Conservation (phyloP, 371 early-diverging fungal genomes). For the Blakeslea trispora region DNA sequence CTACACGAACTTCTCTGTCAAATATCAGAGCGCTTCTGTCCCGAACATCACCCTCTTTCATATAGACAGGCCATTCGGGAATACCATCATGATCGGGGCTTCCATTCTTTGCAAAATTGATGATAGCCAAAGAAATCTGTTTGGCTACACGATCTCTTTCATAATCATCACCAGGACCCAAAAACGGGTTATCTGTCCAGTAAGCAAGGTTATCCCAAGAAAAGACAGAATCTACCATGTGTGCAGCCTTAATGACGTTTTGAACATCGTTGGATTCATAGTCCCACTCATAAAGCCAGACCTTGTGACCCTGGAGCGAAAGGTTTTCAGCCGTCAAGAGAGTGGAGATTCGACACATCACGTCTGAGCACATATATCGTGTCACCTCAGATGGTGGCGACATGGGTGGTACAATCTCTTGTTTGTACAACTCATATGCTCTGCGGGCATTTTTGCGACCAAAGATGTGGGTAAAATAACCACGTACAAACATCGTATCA, state of each 20-base stretch:
- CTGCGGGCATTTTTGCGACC: slow-evolving; percentile 26
- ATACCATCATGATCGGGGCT: slow-evolving; percentile 34
- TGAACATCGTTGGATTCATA: slow-evolving; percentile 40
- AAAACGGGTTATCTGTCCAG: slow-evolving; percentile 40
- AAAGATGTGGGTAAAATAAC: slow-evolving; percentile 42
- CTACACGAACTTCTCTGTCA: slow-evolving; percentile 30
- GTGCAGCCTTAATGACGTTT: slow-evolving; percentile 42
- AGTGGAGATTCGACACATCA: slow-evolving; percentile 37
- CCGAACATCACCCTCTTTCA: slow-evolving; percentile 3
- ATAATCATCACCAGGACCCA: slow-evolving; percentile 34
- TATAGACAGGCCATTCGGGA: slow-evolving; percentile 33
- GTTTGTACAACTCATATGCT: slow-evolving; percentile 38
- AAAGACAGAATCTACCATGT: slow-evolving; percentile 45
- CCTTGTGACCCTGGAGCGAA: slow-evolving; percentile 24
- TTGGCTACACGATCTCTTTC: slow-evolving; percentile 41
- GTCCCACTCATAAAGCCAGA: slow-evolving; percentile 40
- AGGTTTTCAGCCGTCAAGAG: slow-evolving; percentile 32
- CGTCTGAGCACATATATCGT: slow-evolving; percentile 44
- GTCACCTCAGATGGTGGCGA: slow-evolving; percentile 38
- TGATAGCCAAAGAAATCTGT: slow-evolving; percentile 30
- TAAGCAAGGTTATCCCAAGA: slow-evolving; percentile 40
- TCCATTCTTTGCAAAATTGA: slow-evolving; percentile 29
- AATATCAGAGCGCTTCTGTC: slow-evolving; percentile 28
- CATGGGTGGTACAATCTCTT: slow-evolving; percentile 30
- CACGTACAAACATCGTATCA: slow-evolving; percentile 34